Base-by-base conservation (phyloP, 2,329 filamentous ascomycete genomes). In the Mariannaea elegans region DNA sequence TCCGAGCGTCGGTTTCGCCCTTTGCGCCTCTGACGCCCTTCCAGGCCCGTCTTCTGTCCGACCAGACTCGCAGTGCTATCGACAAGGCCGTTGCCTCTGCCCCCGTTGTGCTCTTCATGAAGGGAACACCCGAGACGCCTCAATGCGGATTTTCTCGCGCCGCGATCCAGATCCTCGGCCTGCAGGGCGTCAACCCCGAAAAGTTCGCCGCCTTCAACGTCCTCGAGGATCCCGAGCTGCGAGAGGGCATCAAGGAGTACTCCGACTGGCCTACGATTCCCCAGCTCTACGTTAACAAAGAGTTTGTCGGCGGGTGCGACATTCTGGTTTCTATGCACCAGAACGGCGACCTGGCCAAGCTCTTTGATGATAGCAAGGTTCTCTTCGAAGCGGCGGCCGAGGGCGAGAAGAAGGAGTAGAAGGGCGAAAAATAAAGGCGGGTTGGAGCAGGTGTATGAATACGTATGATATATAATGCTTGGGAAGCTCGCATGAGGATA, bases 171-270 rank as follows among this genome's bases (percentile, higher is more conserved):
- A 94, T 99, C 71, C 84, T 99, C 65, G 93, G 94, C 58, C 80
- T 97, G 72, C 94, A 99, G 80, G 95, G 95, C 65, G 93, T 99
- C 63, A 92, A 98, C 80, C 95, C 95, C 14, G 84, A 86, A 66
- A 98, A 98, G 81, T 99, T 99, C 75, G 92, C 93, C n/a, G 94
- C 95, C 7, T 97, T 97, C 79, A 98, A 99, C 79, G 95, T 99
- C 36, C 80, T 99, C 56, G 95, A 98, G 79, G 94, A 98, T 76
- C 78, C 90, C 4, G 94, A 96, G 75, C 79, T 99, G 74, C 87
- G 95, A 70, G 82, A 89, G 79, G 94, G 95, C 51, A 97, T 99
- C 81, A 99, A 99, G 81, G 94, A 99, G 80, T 99, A 95, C 83
- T 97, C 94, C 2, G 95, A 98, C 75, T 99, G 95, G 95, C 95